phyloP scores from a whole-genome alignment of 805 yeast species.

The Candida parachauliodes region DNA sequence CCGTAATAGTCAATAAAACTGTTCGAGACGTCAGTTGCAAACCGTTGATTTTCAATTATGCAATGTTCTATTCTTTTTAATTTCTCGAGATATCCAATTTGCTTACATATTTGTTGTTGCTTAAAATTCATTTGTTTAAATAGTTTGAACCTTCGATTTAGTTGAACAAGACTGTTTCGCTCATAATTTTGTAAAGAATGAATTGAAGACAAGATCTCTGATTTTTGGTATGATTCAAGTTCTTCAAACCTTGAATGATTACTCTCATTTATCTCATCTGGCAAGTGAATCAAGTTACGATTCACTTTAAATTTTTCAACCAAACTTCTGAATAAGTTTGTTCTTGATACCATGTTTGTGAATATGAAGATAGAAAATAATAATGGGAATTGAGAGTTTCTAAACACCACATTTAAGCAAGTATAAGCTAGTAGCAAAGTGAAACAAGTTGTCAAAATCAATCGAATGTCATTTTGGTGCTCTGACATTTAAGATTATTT shows the following conservation, averaged over 20 bases:
- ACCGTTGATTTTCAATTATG: constrained; percentile 43
- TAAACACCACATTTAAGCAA: constrained; percentile 14
- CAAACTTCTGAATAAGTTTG: constrained; percentile 17
- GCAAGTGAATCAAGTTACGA: neutral
- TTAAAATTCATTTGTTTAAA: constrained; percentile 48
- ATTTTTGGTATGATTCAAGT: constrained; percentile 18
- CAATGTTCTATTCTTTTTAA: constrained; percentile 46
- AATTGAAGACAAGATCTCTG: constrained; percentile 41
- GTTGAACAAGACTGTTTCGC: constrained; percentile 36
- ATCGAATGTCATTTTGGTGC: constrained; percentile 14
- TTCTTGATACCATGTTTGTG: constrained; percentile 30
- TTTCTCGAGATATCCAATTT: constrained; percentile 53
- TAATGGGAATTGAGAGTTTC: constrained; percentile 23
- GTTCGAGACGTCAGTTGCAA: constrained; percentile 45
- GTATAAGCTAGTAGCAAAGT: constrained; percentile 18
- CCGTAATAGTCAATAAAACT: constrained; percentile 44
- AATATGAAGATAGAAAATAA: constrained; percentile 27
- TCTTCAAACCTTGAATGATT: constrained; percentile 11
- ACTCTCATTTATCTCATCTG: neutral
- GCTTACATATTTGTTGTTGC: constrained; percentile 53
- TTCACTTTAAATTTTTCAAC: constrained; percentile 2
- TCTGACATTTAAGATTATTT: constrained; percentile 1
- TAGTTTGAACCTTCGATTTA: constrained; percentile 41
- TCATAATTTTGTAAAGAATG: constrained; percentile 46
- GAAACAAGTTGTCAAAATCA: constrained; percentile 15